Evolutionary conservation across 1,284 basidiomycete species (phyloP).

Genomic region (Farysia itapuensis): DNA sequence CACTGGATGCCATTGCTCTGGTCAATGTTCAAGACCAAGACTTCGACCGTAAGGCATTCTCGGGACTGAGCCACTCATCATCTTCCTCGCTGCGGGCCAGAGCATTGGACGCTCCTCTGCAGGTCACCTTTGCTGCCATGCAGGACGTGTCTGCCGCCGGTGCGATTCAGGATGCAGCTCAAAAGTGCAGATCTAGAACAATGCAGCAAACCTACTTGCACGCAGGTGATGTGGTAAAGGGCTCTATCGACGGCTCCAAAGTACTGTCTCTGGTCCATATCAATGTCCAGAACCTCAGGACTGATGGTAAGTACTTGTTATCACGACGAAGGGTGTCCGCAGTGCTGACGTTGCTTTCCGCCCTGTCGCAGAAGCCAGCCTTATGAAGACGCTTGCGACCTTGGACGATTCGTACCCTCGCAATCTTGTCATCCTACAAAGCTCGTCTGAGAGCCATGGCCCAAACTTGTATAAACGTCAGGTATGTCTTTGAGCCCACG

Average conservation of each 20-base stretch:
- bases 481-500: too few relatives aligned
- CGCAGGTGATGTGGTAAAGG: too few relatives aligned
- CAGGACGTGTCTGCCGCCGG: neutral
- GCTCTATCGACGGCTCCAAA: too few relatives aligned
- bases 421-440: slow-evolving; percentile 24
- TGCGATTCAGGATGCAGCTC: too few relatives aligned
- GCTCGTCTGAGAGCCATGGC: neutral
- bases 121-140: slow-evolving; percentile 18
- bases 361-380: slow-evolving; percentile 3
- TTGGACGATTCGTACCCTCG: slow-evolving; percentile 17
- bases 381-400: slow-evolving; percentile 6
- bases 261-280: slow-evolving; percentile 1
- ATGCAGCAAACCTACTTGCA: too few relatives aligned
- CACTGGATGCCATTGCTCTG: slow-evolving; percentile 11
- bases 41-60: slow-evolving; percentile 2
- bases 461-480: slow-evolving; percentile 21
- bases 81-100: slow-evolving; percentile 16
- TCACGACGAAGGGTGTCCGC: too few relatives aligned
- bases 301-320: slow-evolving; percentile 10
- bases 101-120: slow-evolving; percentile 25
- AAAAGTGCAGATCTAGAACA: too few relatives aligned
- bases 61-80: slow-evolving; percentile 20
- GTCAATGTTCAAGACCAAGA: slow-evolving; percentile 15
- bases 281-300: slow-evolving; percentile 3
- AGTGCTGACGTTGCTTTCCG: too few relatives aligned